These are phyloP conservation scores for Nannizziopsis arthrosporioides DNA, from an alignment of 2,329 filamentous ascomycete genomes.

Conservation along the genomic window DNA sequence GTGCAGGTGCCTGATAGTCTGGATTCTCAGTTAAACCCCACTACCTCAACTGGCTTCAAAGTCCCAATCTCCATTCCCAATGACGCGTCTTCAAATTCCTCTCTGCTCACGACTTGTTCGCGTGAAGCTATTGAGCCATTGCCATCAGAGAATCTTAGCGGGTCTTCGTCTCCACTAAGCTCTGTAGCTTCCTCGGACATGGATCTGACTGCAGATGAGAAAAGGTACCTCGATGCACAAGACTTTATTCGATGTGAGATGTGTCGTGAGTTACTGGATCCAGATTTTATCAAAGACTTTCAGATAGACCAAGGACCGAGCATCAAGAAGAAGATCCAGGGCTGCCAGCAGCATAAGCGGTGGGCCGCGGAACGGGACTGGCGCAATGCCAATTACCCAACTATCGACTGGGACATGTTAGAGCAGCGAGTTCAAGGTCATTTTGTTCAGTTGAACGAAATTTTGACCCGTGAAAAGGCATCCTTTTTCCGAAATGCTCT, in stretches of 20 bases:
- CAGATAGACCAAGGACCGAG: conserved; percentile 14
- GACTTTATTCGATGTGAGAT: conserved; percentile 48
- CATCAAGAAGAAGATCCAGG: conserved; percentile 42
- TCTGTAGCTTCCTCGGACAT: conserved; percentile 19
- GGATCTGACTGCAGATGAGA: conserved; percentile 16
- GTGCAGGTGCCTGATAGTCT: not conserved
- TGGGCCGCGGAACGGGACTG: conserved; percentile 42
- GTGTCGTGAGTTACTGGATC: conserved; percentile 51
- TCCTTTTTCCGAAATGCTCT: conserved; percentile 53
- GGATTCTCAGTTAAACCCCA: not conserved
- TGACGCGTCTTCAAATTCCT: conserved; percentile 21
- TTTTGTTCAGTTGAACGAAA: conserved; percentile 42
- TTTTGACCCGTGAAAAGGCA: conserved; percentile 35
- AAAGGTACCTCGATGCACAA: conserved; percentile 12
- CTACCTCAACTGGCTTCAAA: conserved; percentile 17
- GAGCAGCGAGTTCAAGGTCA: conserved; percentile 48
- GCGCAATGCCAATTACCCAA: conserved; percentile 51
- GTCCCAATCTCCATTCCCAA: conserved; percentile 18
- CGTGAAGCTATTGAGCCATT: conserved; percentile 13
- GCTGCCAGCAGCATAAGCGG: conserved; percentile 54
- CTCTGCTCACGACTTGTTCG: conserved; percentile 19
- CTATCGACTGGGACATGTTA: conserved; percentile 56
- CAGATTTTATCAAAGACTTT: conserved; percentile 44
- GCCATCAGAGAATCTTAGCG: conserved; percentile 20
- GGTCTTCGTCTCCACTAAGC: conserved; percentile 23